Percentiles rank a stretch among this genome's conserved stretches.
Evolutionary conservation across 495 filamentous ascomycete species (phyloP).

Genomic region (Gamarada debralockiae): DNA sequence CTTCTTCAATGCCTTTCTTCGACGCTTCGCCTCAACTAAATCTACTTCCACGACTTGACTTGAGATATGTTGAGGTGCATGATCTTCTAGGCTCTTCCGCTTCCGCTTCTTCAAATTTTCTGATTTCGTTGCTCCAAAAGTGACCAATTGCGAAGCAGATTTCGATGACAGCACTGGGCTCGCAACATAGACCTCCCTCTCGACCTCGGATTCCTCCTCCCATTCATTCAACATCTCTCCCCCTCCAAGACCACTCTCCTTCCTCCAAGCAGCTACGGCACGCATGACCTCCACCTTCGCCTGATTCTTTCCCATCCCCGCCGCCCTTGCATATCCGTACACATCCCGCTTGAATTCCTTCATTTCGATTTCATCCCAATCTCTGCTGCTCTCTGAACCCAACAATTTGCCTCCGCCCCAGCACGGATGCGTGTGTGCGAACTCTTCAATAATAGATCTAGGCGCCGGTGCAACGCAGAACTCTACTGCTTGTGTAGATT

Average conservation of each 20-base stretch:
- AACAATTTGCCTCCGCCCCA: not conserved
- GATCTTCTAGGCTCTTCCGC: not conserved
- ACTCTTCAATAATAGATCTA: not conserved
- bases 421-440: constrained; percentile 8
- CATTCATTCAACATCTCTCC: not conserved
- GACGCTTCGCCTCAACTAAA: not conserved
- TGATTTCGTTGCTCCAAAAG: too few species aligned
- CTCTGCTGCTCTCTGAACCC: not conserved
- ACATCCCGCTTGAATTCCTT: constrained; percentile 23
- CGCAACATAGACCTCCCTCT: not conserved
- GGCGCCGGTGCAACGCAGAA: not conserved
- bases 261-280: not conserved
- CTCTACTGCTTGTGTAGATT: not conserved
- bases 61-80: not conserved
- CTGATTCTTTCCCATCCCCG: constrained; percentile 13
- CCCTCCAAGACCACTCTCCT: not conserved
- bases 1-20: not conserved
- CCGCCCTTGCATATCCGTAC: constrained; percentile 17
- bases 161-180: too few species aligned
- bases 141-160: too few species aligned
- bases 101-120: not conserved
- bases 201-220: not conserved
- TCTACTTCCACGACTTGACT: too few species aligned
- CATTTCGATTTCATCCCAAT: not conserved
- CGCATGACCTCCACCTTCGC: constrained; percentile 1